Percentiles rank a stretch among this genome's conserved stretches.
Evolutionary conservation across 1,284 basidiomycete genomes (phyloP).

Genomic region (Salmacisia buchloeana): DNA sequence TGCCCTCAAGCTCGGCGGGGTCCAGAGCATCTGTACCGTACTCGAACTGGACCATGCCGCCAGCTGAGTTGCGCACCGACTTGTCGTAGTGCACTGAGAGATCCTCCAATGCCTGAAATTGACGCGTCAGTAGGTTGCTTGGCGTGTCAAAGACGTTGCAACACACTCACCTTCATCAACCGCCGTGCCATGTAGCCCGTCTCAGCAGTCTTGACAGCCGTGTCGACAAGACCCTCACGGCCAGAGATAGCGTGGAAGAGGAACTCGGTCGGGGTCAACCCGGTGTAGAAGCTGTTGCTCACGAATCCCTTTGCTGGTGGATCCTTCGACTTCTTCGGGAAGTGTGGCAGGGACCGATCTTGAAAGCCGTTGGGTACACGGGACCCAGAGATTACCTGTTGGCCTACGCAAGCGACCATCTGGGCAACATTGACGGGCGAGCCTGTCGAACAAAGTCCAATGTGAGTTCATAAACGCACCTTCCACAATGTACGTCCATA

Average conservation of each 20-base stretch:
- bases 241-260: slow-evolving; percentile 98
- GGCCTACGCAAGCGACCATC: slow-evolving; percentile 99
- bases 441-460: slow-evolving; percentile 47
- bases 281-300: slow-evolving; percentile 88
- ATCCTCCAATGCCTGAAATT: slow-evolving; percentile 74
- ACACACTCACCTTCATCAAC: slow-evolving; percentile 69
- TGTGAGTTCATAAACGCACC: not conserved
- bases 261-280: slow-evolving; percentile 92
- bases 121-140: not conserved
- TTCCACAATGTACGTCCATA: too few relatives aligned
- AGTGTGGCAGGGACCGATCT: slow-evolving; percentile 96
- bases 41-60: slow-evolving; percentile 94
- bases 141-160: not conserved
- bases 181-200: slow-evolving; percentile 99
- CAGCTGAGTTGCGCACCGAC: slow-evolving; percentile 90
- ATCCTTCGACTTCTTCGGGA: slow-evolving; percentile 93
- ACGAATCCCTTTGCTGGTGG: slow-evolving; percentile 98
- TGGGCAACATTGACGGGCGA: slow-evolving; percentile 99
- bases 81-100: slow-evolving; percentile 93
- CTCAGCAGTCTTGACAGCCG: slow-evolving; percentile 98
- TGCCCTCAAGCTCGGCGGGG: slow-evolving; percentile 90
- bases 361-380: slow-evolving; percentile 99
- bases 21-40: slow-evolving; percentile 98
- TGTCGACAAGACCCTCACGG: slow-evolving; percentile 96
- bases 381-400: slow-evolving; percentile 95